Evolutionary conservation across 2,329 filamentous ascomycete species (phyloP).

Genomic region (Fusarium musae): DNA sequence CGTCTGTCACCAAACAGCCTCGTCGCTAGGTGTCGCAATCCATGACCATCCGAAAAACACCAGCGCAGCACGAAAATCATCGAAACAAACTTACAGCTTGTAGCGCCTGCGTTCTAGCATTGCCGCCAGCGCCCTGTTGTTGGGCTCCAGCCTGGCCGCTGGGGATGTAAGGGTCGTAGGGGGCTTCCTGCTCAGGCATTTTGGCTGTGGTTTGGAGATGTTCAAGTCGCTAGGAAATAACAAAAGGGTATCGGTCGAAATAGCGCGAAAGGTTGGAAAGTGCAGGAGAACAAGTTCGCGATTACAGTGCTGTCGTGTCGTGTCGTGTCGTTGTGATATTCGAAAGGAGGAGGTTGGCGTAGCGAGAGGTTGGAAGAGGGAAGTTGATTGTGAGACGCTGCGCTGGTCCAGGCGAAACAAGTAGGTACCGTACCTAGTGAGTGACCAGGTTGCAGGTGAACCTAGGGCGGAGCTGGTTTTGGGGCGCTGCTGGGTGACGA

Average conservation of each 20-base stretch:
- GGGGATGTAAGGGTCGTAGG: slow-evolving; percentile 92
- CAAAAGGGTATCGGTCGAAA: slow-evolving; percentile 30
- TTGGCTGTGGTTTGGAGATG: slow-evolving; percentile 35
- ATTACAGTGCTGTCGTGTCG: slow-evolving; percentile 25
- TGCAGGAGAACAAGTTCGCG: slow-evolving; percentile 15
- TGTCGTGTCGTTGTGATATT: slow-evolving; percentile 29
- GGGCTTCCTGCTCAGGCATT: slow-evolving; percentile 68
- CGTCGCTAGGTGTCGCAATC: slow-evolving; percentile 30
- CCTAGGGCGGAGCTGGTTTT: slow-evolving; percentile 19
- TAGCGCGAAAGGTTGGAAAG: slow-evolving; percentile 18
- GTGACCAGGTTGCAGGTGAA: slow-evolving; percentile 33
- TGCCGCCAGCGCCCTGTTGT: slow-evolving; percentile 58
- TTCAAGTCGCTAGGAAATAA: slow-evolving; percentile 24
- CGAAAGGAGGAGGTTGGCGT: slow-evolving; percentile 40
- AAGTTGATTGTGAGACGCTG: slow-evolving; percentile 44
- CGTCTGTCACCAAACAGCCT: slow-evolving; percentile 18
- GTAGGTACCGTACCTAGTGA: too few species aligned
- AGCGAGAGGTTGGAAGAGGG: slow-evolving; percentile 42
- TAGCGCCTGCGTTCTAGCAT: slow-evolving; percentile 70
- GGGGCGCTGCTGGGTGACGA: slow-evolving; percentile 47
- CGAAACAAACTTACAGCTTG: slow-evolving; percentile 77
- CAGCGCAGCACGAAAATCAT: slow-evolving; percentile 28
- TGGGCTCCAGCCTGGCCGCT: slow-evolving; percentile 64
- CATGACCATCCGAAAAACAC: slow-evolving; percentile 21
- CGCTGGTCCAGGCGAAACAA: slow-evolving; percentile 47